Conservation (phyloP, 2,329 filamentous ascomycete genomes). For the Colletotrichum lentis region DNA sequence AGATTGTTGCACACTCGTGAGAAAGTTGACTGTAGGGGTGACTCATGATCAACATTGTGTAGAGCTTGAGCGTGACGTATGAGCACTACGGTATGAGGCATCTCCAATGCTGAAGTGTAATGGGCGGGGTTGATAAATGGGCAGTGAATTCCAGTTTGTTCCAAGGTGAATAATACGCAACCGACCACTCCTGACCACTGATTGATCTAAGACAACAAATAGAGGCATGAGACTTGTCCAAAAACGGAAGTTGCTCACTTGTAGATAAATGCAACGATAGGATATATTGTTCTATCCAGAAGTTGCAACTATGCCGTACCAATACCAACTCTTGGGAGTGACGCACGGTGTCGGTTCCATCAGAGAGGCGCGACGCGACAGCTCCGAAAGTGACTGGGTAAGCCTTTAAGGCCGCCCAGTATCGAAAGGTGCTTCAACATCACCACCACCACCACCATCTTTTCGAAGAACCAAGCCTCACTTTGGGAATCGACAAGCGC, state of each 20-base stretch:
- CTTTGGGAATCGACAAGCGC: no score
- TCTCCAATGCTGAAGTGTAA: slow-evolving; percentile 41
- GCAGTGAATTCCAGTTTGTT: background rate
- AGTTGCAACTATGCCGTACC: no score
- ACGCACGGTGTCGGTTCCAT: no score
- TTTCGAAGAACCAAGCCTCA: background rate
- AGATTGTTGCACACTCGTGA: slow-evolving; percentile 36
- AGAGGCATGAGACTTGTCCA: background rate
- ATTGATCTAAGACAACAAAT: no score
- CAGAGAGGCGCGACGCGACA: background rate
- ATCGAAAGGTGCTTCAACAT: background rate
- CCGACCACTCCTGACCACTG: no score
- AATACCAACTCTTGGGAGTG: no score
- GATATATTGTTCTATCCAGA: no score
- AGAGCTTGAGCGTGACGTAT: slow-evolving; percentile 84
- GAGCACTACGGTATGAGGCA: slow-evolving; percentile 74
- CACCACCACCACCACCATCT: background rate
- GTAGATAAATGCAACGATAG: no score
- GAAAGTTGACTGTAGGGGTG: background rate
- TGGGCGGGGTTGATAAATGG: background rate
- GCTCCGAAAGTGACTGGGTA: background rate
- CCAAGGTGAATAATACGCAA: background rate
- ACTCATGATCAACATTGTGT: slow-evolving; percentile 64
- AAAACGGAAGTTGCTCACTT: background rate
- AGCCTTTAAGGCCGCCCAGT: background rate